Base-by-base conservation (phyloP, 208 protist genomes). In the Crithidia expoeki region DNA sequence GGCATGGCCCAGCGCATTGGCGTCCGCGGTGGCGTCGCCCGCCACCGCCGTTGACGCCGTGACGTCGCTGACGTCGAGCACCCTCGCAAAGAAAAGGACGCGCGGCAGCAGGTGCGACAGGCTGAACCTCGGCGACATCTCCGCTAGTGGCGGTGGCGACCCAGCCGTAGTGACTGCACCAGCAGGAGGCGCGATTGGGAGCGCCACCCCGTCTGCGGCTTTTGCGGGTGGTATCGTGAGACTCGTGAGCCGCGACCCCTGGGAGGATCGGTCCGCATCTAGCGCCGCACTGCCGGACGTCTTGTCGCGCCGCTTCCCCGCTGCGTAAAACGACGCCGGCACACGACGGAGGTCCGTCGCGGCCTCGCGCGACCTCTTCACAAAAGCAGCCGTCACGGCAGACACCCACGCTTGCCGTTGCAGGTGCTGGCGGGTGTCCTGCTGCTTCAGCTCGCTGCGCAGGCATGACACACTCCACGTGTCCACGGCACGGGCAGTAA, bases 31-130 rank as follows among this genome's bases (percentile, higher is more conserved):
- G 34, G 40, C 32, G 50, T 73, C 56, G 1, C 33, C 46, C 52
- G 32, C 34, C 2, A 6, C 30, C 10, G 58, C 56, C 28, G 49
- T 64, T 28, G 51, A 38, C 12, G 60, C 23, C 34, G 42, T 25
- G 40, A 64, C 42, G 64, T 77, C 74, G 50, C 72, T 81, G 27
- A 90, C 74, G 46, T 88, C 83, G 34, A 81, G 72, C n/a, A 64
- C 78, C 14, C 77, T 85, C 28, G 68, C 36, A 44, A 92, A 93
- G 68, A 91, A 91, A 32, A 95, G 77, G 33, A 84, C 90, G 16
- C 85, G 84, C 28, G 90, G 90, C 14, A 93, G 82, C 25, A 28
- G 50, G 14, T 38, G 51, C 14, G 50, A 1, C 4, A 21, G 16
- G n/a, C 51, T 50, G 14, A 17, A n/a, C 47, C 40, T 52, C 2